Evolutionary conservation across 352 stramenopile species (phyloP).

Genomic region (Globisporangium perplexum): DNA sequence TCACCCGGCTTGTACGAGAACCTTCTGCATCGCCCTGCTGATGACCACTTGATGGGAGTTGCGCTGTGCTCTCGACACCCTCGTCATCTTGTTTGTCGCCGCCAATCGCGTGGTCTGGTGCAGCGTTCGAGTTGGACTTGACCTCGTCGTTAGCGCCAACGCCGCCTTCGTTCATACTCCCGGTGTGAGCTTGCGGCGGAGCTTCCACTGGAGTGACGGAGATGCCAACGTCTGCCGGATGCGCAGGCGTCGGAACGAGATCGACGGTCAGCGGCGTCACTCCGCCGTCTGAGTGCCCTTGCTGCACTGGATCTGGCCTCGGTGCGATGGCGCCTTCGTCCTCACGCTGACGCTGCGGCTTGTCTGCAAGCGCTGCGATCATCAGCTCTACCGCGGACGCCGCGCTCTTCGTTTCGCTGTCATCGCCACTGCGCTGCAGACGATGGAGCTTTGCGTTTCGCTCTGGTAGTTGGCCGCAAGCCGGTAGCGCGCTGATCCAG

Average conservation of each 20-base stretch:
- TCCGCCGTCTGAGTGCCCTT: background rate
- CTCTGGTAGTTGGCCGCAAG: constrained; percentile 12
- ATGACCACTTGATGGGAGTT: too few species aligned
- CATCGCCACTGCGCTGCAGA: background rate
- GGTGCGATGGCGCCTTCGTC: background rate
- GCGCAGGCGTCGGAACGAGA: background rate
- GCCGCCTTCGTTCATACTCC: background rate
- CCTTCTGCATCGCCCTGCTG: too few species aligned
- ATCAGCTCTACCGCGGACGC: constrained; percentile 9
- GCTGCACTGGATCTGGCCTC: background rate
- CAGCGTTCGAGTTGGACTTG: too few species aligned
- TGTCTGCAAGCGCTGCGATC: constrained; percentile 5
- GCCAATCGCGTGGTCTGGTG: too few species aligned
- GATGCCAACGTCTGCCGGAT: background rate
- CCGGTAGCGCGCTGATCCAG: constrained; percentile 29
- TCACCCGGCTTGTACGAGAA: too few species aligned
- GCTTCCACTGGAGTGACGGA: background rate
- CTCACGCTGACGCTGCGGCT: background rate
- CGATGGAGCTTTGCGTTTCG: background rate
- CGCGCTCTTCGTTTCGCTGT: background rate
- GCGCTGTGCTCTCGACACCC: too few species aligned
- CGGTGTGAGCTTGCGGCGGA: background rate
- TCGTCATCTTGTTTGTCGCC: too few species aligned
- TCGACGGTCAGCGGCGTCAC: background rate
- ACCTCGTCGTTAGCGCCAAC: background rate